Evolutionary conservation across 2,329 filamentous ascomycete species (phyloP), one percentile per base, ranked within the genome.

Genomic region (Colletotrichum sp.): DNA sequence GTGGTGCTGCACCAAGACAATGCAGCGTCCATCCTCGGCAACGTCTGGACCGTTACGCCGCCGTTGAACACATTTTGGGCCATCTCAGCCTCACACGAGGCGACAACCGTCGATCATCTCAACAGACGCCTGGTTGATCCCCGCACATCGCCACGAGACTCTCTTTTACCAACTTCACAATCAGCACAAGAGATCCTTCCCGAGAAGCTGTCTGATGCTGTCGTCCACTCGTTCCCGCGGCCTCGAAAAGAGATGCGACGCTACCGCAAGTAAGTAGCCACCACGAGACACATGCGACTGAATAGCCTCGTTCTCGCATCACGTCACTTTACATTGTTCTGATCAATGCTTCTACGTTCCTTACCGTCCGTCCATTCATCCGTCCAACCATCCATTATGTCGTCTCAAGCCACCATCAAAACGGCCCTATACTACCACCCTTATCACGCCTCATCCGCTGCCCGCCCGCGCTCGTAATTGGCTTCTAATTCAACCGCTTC

Each of bases 71-170:
- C 36, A 48, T 65, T 66, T 73, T 34, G 34, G 68, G 71, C 71
- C 58, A 76, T 75, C 57, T 75, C 74, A 75, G 74, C 71, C 66
- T 76, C 74, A 67, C 52, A 57, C 72, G 38, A 70, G 65, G 66
- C 60, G 60, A 75, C 38, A 38, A 63, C 63, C 43, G 60, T 75
- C 66, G 74, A 75, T 76, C 72, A 71, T 75, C 72, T 71, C 67
- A 71, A 70, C 36, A 32, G 43, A 32, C 60, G 28, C 71, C 52
- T 75, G 66, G 66, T 71, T 75, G 66, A 75, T 71, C 74, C 66
- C 74, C 60, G 74, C 55, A 75, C 30, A 34, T 71, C 38, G 32
- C 60, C 74, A 67, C 55, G 60, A 71, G 66, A 67, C 63, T 43
- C n/a, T 64, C 70, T n/a, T 30, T 73, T 43, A 18, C 28, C 34